Conservation (phyloP, 345 rosid species). For the Melastoma malabathricum region DNA sequence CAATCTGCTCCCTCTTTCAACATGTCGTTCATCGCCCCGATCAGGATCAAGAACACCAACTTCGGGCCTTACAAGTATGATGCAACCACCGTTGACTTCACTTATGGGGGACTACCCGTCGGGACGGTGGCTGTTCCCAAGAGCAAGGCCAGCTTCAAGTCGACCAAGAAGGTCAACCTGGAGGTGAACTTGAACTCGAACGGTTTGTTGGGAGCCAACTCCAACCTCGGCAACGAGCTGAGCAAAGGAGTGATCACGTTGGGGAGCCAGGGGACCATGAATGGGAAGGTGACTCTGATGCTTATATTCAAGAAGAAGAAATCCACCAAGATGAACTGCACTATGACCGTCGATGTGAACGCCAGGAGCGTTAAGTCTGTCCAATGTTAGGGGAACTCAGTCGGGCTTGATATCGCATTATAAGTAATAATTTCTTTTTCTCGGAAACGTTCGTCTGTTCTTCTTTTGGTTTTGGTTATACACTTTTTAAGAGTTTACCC, state of each 20-base stretch:
- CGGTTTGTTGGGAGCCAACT: not conserved
- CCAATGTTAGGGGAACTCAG: conserved; percentile 1
- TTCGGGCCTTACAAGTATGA: conserved; percentile 14
- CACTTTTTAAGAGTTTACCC: too few relatives aligned
- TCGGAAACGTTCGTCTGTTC: too few relatives aligned
- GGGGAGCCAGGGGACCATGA: conserved; percentile 3
- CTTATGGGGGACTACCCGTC: conserved; percentile 7
- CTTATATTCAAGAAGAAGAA: conserved; percentile 10
- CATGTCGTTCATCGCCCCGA: conserved; percentile 4
- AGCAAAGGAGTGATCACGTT: conserved; percentile 3
- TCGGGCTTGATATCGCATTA: not conserved
- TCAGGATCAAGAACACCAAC: conserved; percentile 14
- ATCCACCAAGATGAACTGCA: conserved; percentile 11
- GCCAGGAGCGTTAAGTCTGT: not conserved
- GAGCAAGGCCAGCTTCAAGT: conserved; percentile 11
- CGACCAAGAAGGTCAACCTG: conserved; percentile 8
- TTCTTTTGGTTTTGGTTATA: too few relatives aligned
- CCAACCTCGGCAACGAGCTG: conserved; percentile 3
- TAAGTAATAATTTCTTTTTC: too few relatives aligned
- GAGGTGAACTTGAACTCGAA: conserved; percentile 8
- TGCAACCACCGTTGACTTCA: conserved; percentile 4
- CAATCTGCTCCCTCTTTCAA: conserved; percentile 6
- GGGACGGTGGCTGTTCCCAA: conserved; percentile 5
- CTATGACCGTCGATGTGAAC: conserved; percentile 1
- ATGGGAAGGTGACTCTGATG: conserved; percentile 9